Conservation (phyloP, 495 filamentous ascomycete species). For the Xylona heveae region DNA sequence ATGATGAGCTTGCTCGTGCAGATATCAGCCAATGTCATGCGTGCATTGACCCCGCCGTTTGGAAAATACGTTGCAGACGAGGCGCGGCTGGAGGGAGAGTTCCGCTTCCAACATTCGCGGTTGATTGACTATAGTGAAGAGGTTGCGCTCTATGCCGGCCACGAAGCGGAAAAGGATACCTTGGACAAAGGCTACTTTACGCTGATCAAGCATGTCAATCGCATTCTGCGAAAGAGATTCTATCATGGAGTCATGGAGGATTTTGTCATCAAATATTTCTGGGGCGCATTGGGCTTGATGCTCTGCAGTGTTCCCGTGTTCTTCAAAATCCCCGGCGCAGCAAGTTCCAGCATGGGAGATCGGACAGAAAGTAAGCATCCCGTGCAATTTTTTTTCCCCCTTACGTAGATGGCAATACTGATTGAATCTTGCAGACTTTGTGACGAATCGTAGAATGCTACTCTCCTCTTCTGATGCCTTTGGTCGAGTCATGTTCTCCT, state of each 20-base stretch:
- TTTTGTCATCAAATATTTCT: conserved; percentile 98
- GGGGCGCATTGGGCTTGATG: conserved; percentile 80
- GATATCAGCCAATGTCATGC: conserved; percentile 80
- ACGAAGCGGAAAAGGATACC: conserved; percentile 92
- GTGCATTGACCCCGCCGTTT: conserved; percentile 88
- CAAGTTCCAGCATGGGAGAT: conserved; percentile 61
- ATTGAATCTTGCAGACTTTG: conserved; percentile 35
- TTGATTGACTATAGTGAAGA: conserved; percentile 93
- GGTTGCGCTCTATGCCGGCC: conserved; percentile 76
- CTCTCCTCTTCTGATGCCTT: conserved; percentile 88
- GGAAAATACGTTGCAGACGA: conserved; percentile 97
- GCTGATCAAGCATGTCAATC: conserved; percentile 95
- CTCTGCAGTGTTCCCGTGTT: conserved; percentile 96
- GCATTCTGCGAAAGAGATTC: conserved; percentile 68
- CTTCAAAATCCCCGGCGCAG: conserved; percentile 66
- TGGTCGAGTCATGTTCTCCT: conserved; percentile 92
- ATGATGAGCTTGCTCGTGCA: conserved; percentile 90
- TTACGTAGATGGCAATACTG: conserved; percentile 2
- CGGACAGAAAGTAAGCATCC: conserved; percentile 55
- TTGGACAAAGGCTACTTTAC: conserved; percentile 98
- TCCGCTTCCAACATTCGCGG: conserved; percentile 82
- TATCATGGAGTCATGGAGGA: conserved; percentile 98
- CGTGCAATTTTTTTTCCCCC: not conserved
- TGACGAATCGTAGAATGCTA: conserved; percentile 82
- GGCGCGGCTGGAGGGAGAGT: conserved; percentile 83